These are phyloP conservation scores for Trichosporon sp. DNA, from an alignment of 1,284 basidiomycete species.

Conservation along the genomic window DNA sequence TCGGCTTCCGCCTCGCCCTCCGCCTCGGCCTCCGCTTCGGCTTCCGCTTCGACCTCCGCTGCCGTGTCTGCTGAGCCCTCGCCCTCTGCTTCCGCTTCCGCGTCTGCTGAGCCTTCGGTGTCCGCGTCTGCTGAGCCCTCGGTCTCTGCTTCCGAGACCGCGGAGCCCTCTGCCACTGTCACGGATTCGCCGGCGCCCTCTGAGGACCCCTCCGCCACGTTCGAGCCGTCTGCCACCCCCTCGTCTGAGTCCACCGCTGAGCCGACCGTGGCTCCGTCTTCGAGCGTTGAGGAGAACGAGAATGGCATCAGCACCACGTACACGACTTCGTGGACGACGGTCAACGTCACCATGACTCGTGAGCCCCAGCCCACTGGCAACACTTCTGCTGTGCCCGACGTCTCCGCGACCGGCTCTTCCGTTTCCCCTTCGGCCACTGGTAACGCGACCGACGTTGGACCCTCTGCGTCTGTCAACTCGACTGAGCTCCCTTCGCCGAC, in stretches of 20 bases:
- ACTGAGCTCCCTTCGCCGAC: background rate
- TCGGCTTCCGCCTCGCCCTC: background rate
- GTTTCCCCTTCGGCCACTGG: background rate
- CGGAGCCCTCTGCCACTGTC: background rate
- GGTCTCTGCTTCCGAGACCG: background rate
- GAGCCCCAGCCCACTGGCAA: slow-evolving; percentile 5
- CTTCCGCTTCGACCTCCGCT: background rate
- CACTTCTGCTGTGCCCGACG: background rate
- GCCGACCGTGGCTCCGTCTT: background rate
- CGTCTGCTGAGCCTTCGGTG: slow-evolving; percentile 6
- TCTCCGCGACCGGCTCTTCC: background rate
- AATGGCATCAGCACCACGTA: slow-evolving; percentile 35
- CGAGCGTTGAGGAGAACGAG: slow-evolving; percentile 25
- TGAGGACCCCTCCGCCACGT: background rate
- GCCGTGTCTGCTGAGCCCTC: slow-evolving; percentile 3
- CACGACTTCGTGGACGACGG: slow-evolving; percentile 30
- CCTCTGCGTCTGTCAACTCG: background rate
- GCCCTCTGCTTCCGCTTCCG: background rate
- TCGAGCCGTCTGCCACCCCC: background rate
- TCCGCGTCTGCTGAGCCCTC: background rate
- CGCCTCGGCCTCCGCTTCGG: background rate
- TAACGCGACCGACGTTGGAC: background rate
- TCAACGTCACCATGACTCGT: slow-evolving; percentile 32
- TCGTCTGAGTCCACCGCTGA: background rate
- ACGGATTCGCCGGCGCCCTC: background rate